These are phyloP conservation scores for Phytophthora ohioensis DNA, from an alignment of 352 stramenopile genomes.

Conservation along the genomic window DNA sequence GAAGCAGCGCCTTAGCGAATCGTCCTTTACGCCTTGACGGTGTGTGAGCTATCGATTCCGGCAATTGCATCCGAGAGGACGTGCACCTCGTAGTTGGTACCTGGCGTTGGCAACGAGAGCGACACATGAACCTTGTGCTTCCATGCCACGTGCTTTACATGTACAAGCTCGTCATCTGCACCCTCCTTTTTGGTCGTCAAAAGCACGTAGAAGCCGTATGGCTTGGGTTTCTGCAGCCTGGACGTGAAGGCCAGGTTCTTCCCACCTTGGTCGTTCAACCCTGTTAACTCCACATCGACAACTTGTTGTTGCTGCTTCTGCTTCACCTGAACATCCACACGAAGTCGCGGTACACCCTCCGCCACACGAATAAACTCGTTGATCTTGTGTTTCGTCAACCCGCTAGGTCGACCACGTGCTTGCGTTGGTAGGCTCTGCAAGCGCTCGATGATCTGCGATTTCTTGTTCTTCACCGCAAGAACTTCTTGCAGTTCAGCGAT, in stretches of 20 bases:
- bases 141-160: slow-evolving; percentile 73
- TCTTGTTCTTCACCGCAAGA: slow-evolving; percentile 41
- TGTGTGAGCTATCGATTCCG: slow-evolving; percentile 46
- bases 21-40: slow-evolving; percentile 13
- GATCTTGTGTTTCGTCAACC: slow-evolving; percentile 45
- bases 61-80: slow-evolving; percentile 68
- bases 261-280: slow-evolving; percentile 37
- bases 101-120: slow-evolving; percentile 36
- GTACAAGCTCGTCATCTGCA: slow-evolving; percentile 44
- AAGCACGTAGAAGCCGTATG: slow-evolving; percentile 80
- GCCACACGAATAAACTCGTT: slow-evolving; percentile 56
- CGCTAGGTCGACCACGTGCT: slow-evolving; percentile 25
- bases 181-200: slow-evolving; percentile 42
- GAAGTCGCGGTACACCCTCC: slow-evolving; percentile 56
- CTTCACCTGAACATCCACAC: slow-evolving; percentile 35
- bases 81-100: slow-evolving; percentile 42
- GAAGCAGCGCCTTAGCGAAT: not conserved
- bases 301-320: slow-evolving; percentile 33
- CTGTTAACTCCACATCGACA: slow-evolving; percentile 52
- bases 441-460: slow-evolving; percentile 43
- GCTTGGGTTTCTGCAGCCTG: slow-evolving; percentile 68
- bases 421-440: slow-evolving; percentile 38
- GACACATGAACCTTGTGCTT: slow-evolving; percentile 46
- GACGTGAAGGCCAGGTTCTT: slow-evolving; percentile 49
- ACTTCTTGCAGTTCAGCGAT: slow-evolving; percentile 48